Evolutionary conservation across 805 yeast species (phyloP), one percentile per base, ranked within the genome.

Genomic region (Pichia rugopelliculosa): DNA sequence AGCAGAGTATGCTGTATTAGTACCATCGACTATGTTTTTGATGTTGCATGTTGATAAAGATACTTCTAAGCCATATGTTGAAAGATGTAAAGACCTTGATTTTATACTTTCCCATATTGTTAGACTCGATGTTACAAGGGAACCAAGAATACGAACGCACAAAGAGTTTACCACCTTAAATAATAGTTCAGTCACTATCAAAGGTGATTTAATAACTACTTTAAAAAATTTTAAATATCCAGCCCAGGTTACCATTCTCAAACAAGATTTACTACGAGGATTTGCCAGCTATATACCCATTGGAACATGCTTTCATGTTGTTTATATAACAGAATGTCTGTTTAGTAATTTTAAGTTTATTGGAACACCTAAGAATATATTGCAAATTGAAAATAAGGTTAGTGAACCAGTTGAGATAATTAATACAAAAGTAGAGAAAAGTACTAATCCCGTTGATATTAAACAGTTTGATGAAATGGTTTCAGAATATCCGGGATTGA

Each of bases 21-120:
- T 83, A 1, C 95, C 95, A 0, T 77, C 79, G 6, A 66, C 83
- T 0, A 59, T 64, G 24, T 62, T 74, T 3, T 65, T 84, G 11
- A 57, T 66, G 40, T 60, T 70, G 44, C 68, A 62, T 49, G 59
- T 57, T 17, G 80, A 76, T 45, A 46, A 50, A 12, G 70, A 64
- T 18, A 49, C 74, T 0, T 67, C 71, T 10, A 45, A 61, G 1
- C 58, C 71, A 3, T 70, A 79, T 46, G 60, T 58, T 3, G 86
- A 81, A 2, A 61, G 79, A 13, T 81, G 87, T 59, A 74, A 74
- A 43, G 71, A 69, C 36, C 76, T 75, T 30, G 85, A 80, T 23
- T 84, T 84, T 59, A 66, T 84, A 9, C 72, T 73, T 41, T 75
- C 85, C 2, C 91, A 85, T 59, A 74, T 85, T 22, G 62, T 84